Conservation (phyloP, 2,329 filamentous ascomycete species). For the Aspergillus brunneoviolaceus region DNA sequence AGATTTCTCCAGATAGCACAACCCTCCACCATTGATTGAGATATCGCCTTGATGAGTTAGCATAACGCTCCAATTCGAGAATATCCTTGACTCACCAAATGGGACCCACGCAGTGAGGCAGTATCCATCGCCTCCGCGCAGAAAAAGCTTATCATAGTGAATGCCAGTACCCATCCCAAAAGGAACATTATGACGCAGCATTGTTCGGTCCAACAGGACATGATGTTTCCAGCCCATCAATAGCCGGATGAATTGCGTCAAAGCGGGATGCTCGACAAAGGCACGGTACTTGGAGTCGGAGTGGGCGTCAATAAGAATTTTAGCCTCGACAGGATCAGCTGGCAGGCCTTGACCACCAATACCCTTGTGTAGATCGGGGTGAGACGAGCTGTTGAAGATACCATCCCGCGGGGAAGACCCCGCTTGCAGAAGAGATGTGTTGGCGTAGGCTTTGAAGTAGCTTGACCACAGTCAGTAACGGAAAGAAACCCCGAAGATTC, state of each 20-base stretch:
- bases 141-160: constrained; percentile 46
- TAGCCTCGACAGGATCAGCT: constrained; percentile 25
- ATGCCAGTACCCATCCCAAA: constrained; percentile 39
- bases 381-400: constrained; percentile 40
- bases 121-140: constrained; percentile 38
- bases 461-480: not conserved
- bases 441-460: constrained; percentile 42
- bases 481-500: too few relatives aligned
- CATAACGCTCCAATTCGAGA: not conserved
- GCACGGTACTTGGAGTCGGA: constrained; percentile 31
- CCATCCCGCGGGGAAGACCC: constrained; percentile 41
- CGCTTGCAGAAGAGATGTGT: constrained; percentile 42
- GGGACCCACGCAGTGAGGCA: constrained; percentile 37
- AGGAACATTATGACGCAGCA: constrained; percentile 44
- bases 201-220: constrained; percentile 33
- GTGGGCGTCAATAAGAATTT: constrained; percentile 35
- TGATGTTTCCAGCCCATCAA: constrained; percentile 42
- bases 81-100: constrained; percentile 32
- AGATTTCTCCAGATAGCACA: constrained; percentile 45
- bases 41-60: constrained; percentile 13
- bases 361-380: constrained; percentile 37
- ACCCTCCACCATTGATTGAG: constrained; percentile 36
- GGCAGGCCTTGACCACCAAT: constrained; percentile 34
- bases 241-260: constrained; percentile 36
- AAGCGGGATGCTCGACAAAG: constrained; percentile 37